These are phyloP conservation scores for Lodderomyces metapsilosis DNA, from an alignment of 1,139 yeast genomes.

Conservation along the genomic window DNA sequence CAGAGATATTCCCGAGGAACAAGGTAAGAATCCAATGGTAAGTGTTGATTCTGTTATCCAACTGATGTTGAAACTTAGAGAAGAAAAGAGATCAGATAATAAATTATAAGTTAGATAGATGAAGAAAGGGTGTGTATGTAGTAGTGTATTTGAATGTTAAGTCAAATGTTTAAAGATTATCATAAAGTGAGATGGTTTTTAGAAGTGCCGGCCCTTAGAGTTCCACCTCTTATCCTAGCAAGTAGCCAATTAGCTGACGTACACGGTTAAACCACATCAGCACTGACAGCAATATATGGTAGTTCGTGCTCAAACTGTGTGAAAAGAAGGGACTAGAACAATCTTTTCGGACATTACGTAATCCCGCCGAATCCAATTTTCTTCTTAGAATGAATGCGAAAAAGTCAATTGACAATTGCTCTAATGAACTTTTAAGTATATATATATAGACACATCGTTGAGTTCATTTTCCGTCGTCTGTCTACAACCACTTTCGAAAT, in stretches of 20 bases:
- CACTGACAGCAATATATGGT: too few relatives aligned
- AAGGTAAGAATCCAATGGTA: conserved; percentile 85
- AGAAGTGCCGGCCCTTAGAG: too few relatives aligned
- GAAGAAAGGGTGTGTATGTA: not conserved
- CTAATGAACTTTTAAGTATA: not conserved
- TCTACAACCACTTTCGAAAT: too few relatives aligned
- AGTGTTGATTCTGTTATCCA: conserved; percentile 66
- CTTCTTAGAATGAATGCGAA: conserved; percentile 1
- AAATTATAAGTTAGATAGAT: conserved; percentile 26
- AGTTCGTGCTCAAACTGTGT: too few relatives aligned
- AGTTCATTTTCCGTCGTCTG: not conserved
- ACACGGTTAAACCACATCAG: too few relatives aligned
- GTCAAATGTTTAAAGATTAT: too few relatives aligned
- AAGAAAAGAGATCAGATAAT: conserved; percentile 69
- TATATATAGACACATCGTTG: not conserved
- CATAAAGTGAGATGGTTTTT: too few relatives aligned
- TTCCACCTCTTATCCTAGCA: too few relatives aligned
- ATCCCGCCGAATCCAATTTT: not conserved
- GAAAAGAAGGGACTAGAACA: conserved; percentile 1
- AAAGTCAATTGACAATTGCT: not conserved
- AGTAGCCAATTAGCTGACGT: too few relatives aligned
- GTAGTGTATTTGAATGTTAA: too few relatives aligned
- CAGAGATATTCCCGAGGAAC: conserved; percentile 81
- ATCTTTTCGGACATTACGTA: not conserved
- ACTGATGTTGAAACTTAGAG: conserved; percentile 63